phyloP scores from a whole-genome alignment of 2,329 filamentous ascomycete genomes.

The Hypoxylon sp. region DNA sequence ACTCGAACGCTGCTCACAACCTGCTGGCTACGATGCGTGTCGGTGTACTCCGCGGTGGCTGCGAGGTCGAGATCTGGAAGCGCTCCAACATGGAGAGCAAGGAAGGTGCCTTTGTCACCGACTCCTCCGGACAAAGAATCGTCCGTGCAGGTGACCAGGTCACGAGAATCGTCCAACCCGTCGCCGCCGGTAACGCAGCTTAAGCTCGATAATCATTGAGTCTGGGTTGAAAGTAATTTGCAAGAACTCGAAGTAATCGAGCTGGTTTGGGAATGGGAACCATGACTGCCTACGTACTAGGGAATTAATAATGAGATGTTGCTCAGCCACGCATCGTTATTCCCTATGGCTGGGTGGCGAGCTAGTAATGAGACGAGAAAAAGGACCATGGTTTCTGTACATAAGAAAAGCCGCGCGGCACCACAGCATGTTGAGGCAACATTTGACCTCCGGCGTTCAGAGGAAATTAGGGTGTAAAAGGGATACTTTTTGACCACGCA shows the following conservation, averaged over 20 bases:
- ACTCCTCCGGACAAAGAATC: constrained; percentile 76
- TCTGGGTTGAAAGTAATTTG: too few relatives aligned
- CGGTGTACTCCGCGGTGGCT: constrained; percentile 73
- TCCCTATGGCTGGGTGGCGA: constrained; percentile 1
- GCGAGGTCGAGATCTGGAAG: constrained; percentile 78
- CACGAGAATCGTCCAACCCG: constrained; percentile 78
- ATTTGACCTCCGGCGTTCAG: constrained; percentile 38
- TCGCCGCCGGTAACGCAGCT: constrained; percentile 78
- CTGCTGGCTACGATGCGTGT: constrained; percentile 75
- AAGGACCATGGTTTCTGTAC: constrained; percentile 26
- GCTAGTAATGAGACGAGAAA: constrained; percentile 4
- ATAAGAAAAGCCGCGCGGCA: constrained; percentile 26
- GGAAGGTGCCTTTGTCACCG: constrained; percentile 74
- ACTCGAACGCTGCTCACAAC: constrained; percentile 76
- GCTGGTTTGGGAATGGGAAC: neutral
- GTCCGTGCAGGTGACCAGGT: constrained; percentile 80
- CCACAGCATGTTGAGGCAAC: constrained; percentile 37
- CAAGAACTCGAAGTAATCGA: too few relatives aligned
- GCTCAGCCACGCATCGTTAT: neutral
- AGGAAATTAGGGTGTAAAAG: constrained; percentile 23
- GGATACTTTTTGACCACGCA: constrained; percentile 1
- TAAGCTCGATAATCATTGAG: constrained; percentile 47
- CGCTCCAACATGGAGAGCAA: constrained; percentile 75
- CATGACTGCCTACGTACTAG: neutral
- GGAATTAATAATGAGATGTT: constrained; percentile 25